A percentile compares a stretch with the other conserved stretches of the same genome.
Conservation (phyloP, 148 eudicot species). For the Camellia japonica region DNA sequence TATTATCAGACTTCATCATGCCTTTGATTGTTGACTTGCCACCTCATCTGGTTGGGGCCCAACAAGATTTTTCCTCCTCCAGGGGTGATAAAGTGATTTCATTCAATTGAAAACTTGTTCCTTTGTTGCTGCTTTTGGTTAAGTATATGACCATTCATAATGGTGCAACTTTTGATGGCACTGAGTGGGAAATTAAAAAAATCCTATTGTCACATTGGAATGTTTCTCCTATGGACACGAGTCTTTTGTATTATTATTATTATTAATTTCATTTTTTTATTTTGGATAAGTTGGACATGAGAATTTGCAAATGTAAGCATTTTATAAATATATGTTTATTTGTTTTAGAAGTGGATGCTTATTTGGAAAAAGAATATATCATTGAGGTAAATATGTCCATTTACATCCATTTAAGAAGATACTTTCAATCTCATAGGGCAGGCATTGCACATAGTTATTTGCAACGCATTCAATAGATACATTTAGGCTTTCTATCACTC, state of each 20-base stretch:
- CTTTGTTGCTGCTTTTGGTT: not conserved
- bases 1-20: too few species aligned
- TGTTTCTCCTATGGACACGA: too few species aligned
- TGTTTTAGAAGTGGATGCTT: too few species aligned
- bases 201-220: too few species aligned
- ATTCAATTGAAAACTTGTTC: not conserved
- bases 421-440: not conserved
- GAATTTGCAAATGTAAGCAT: too few species aligned
- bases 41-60: too few species aligned
- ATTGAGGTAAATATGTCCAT: not conserved
- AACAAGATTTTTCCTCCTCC: too few species aligned
- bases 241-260: too few species aligned
- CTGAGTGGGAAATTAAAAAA: not conserved
- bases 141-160: not conserved
- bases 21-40: too few species aligned
- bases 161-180: not conserved
- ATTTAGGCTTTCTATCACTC: not conserved
- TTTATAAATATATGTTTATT: too few species aligned
- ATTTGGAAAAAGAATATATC: not conserved
- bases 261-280: too few species aligned
- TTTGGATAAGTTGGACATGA: too few species aligned
- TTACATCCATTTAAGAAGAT: not conserved
- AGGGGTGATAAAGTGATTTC: not conserved
- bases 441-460: not conserved
- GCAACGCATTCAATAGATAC: not conserved